Percentiles rank a stretch among this genome's conserved stretches.
phyloP scores from a whole-genome alignment of 75 land plant genomes.

The Chamaecyparis obtusa region DNA sequence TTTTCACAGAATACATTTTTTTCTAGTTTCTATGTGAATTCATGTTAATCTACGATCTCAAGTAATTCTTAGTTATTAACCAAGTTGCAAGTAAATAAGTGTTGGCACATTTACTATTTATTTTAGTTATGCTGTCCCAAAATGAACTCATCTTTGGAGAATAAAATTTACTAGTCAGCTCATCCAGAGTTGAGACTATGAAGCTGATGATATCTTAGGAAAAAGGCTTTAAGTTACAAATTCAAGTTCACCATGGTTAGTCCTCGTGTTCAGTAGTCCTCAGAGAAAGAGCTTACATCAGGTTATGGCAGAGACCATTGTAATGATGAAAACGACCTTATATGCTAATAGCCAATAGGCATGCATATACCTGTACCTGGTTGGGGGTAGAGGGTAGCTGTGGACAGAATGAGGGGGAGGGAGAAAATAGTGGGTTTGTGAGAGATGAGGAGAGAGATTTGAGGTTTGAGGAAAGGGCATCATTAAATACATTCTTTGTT shows the following conservation, averaged over 20 bases:
- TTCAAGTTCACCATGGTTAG: background rate
- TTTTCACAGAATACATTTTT: background rate
- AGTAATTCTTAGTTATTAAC: background rate
- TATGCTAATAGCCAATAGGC: background rate
- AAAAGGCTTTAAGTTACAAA: background rate
- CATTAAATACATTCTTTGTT: background rate
- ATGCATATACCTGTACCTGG: background rate
- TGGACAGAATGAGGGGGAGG: background rate
- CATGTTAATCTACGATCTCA: background rate
- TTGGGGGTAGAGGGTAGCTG: background rate
- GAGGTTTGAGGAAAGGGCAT: background rate
- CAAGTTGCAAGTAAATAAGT: background rate
- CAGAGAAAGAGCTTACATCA: background rate
- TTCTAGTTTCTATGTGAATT: background rate
- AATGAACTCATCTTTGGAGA: background rate
- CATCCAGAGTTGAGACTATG: background rate
- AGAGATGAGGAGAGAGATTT: background rate
- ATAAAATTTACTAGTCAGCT: background rate
- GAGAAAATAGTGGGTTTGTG: background rate
- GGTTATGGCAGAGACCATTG: background rate
- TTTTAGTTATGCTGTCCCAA: background rate
- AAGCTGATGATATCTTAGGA: background rate
- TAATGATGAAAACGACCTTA: background rate
- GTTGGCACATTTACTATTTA: background rate
- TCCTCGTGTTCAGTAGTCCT: background rate